These are phyloP conservation scores for Tephrocybe sp. DNA, from an alignment of 768 basidiomycete species.

Conservation along the genomic window DNA sequence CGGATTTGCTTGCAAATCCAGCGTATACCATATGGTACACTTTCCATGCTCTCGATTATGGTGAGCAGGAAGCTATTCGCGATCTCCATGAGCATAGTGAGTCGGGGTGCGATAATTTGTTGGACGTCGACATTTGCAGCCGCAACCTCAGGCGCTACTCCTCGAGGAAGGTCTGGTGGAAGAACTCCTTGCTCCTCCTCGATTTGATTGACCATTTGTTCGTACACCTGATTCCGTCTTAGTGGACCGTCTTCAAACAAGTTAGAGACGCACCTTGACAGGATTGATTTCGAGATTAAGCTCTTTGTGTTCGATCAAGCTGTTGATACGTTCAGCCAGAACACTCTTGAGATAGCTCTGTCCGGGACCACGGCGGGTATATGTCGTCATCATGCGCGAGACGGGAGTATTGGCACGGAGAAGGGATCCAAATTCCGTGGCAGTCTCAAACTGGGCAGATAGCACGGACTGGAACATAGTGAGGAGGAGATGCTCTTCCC, in stretches of 20 bases:
- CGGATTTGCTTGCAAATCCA: conserved; percentile 99
- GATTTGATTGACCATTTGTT: conserved; percentile 99
- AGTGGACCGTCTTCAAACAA: neutral
- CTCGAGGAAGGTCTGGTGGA: conserved; percentile 88
- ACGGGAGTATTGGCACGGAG: conserved; percentile 99
- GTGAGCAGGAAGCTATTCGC: conserved; percentile 97
- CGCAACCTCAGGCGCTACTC: conserved; percentile 93
- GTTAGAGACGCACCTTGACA: conserved; percentile 66
- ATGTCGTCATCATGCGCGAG: conserved; percentile 99
- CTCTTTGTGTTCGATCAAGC: conserved; percentile 98
- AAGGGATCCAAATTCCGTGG: conserved; percentile 98
- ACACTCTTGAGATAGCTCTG: conserved; percentile 98
- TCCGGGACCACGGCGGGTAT: conserved; percentile 97
- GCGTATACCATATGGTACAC: conserved; percentile 97
- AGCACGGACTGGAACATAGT: conserved; percentile 99
- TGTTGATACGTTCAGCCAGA: conserved; percentile 96
- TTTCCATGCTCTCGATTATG: conserved; percentile 98
- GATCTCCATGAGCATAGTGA: conserved; percentile 99
- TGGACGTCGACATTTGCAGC: conserved; percentile 94
- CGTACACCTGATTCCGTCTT: conserved; percentile 72
- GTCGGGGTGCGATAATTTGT: conserved; percentile 93
- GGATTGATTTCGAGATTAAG: conserved; percentile 99
- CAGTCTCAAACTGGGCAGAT: conserved; percentile 98
- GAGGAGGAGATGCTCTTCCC: conserved; percentile 96
- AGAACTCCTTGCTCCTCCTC: conserved; percentile 95